Evolutionary conservation across 331 rosid genomes (phyloP).

Genomic region (Phaseolus coccineus): DNA sequence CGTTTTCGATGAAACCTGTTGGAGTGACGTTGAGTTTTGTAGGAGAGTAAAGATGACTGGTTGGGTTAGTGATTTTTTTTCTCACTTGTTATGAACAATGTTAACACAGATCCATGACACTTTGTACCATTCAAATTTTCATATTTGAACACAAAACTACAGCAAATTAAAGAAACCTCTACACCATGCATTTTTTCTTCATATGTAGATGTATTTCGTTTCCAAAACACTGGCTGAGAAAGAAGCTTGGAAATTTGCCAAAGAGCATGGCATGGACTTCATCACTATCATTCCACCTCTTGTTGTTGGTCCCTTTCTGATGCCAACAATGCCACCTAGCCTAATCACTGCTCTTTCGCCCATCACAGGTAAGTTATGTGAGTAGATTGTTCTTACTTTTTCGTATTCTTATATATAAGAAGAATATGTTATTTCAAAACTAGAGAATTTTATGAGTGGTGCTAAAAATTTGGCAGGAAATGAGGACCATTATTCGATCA

Average conservation of each 20-base stretch:
- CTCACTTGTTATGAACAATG: background rate
- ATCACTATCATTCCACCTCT: conserved; percentile 73
- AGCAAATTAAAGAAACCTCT: too few species aligned
- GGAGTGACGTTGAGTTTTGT: conserved; percentile 76
- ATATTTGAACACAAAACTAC: too few species aligned
- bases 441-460: background rate
- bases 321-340: conserved; percentile 75
- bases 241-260: conserved; percentile 83
- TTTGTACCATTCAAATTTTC: too few species aligned
- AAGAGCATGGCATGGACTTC: conserved; percentile 65
- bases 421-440: too few species aligned
- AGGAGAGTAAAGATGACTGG: conserved; percentile 69
- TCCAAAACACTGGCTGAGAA: conserved; percentile 87
- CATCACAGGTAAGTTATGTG: conserved; percentile 47
- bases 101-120: too few species aligned
- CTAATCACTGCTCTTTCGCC: conserved; percentile 74
- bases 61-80: conserved; percentile 57
- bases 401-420: too few species aligned
- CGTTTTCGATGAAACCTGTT: conserved; percentile 54
- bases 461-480: conserved; percentile 50
- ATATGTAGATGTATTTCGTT: conserved; percentile 72
- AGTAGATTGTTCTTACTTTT: too few species aligned
- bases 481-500: conserved; percentile 65
- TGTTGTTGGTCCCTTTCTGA: conserved; percentile 77
- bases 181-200: too few species aligned